Evolutionary conservation across 495 filamentous ascomycete genomes (phyloP).

Genomic region (Annulohypoxylon maeteangense): DNA sequence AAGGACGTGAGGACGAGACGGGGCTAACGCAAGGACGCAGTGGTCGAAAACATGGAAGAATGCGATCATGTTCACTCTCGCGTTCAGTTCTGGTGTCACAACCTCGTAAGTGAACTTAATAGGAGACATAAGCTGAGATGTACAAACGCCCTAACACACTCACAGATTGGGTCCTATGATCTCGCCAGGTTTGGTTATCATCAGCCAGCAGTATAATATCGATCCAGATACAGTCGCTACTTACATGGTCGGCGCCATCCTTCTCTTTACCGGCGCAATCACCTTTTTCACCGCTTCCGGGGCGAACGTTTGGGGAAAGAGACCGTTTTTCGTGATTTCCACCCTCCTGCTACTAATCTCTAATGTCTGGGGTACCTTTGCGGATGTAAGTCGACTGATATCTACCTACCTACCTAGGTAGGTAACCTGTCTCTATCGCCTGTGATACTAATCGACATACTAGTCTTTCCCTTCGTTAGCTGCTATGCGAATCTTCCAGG

Average conservation of each 20-base stretch:
- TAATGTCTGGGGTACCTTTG: conserved; percentile 49
- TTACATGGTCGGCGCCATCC: conserved; percentile 48
- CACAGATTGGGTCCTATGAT: conserved; percentile 42
- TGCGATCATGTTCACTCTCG: conserved; percentile 40
- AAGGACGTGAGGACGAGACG: not conserved
- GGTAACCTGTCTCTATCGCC: not conserved
- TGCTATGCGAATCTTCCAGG: conserved; percentile 63
- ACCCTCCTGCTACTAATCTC: conserved; percentile 42
- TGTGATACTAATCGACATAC: conserved; percentile 6
- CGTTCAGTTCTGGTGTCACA: conserved; percentile 41
- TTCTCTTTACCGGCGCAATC: conserved; percentile 46
- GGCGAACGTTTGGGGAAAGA: conserved; percentile 52
- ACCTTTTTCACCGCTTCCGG: conserved; percentile 52
- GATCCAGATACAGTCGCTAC: conserved; percentile 46
- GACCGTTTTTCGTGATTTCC: conserved; percentile 52
- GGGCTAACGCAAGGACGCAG: conserved; percentile 20
- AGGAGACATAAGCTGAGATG: not conserved
- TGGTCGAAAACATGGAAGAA: conserved; percentile 38
- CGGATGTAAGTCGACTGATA: conserved; percentile 36
- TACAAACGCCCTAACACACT: conserved; percentile 6
- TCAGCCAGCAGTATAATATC: conserved; percentile 44
- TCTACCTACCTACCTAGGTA: too few relatives aligned
- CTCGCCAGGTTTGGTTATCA: conserved; percentile 41
- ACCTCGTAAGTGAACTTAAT: conserved; percentile 29
- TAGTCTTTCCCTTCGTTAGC: conserved; percentile 49